Base-by-base conservation (phyloP, 2,329 filamentous ascomycete species). In the Stenocarpella maydis region DNA sequence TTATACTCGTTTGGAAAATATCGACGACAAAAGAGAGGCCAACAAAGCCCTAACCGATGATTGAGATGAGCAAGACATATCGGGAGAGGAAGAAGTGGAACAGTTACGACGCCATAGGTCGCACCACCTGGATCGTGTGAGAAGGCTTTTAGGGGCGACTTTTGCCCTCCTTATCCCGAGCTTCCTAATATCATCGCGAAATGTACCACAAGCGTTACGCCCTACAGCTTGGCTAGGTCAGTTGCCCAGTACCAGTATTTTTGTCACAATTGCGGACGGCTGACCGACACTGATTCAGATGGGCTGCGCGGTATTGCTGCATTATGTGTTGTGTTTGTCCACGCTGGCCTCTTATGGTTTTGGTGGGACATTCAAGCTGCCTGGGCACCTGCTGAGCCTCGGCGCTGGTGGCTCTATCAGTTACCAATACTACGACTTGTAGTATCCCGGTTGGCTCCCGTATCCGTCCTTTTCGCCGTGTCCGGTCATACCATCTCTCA, bases 401-500 rank as follows among this genome's bases (percentile, higher is more conserved):
- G 24, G 19, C 68, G 61, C 49, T 49, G 55, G 55, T 60, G 55
- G 55, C 24, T 73, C 9, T 53, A 74, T 39, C 75, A 78, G 60
- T 70, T 79, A 2, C 78, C 77, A 3, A 75, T 78, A 9, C 69
- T 80, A 26, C 75, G 78, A 6, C 70, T 80, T 31, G 63, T 77
- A 26, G 75, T 76, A 61, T 73, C 73, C 6, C 77, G 74, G 2
- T 66, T 74, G n/a, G 73, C 76, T 6, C 78, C 77, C 73, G 79
- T 80, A 26, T 71, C 75, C 21, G 72, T 80, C 19, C 80, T 81
- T 68, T 78, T 80, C 68, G 80, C 81, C 19, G 77, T 82, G 15
- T 83, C 81, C 0, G 80, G 82, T 9, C 82, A 80, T 65, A 79
- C 78, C 1, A 76, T 83, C 15, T 80, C 78, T 28, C 75, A 77